Base-by-base conservation (phyloP, 179 eudicot species). In the Drosera spatulata region DNA sequence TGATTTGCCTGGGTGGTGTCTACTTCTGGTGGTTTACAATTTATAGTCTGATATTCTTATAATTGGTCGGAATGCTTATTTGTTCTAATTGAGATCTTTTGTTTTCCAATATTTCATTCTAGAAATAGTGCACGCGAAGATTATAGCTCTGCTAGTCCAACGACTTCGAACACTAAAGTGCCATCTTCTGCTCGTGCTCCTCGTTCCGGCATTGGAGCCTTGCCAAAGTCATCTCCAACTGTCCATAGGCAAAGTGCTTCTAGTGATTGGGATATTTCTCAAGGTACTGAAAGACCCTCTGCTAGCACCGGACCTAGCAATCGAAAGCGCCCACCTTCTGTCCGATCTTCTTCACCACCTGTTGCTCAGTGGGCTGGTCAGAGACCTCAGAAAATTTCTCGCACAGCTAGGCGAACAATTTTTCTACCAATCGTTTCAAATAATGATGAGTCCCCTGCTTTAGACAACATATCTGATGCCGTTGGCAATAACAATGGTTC, bases 331-430 rank as follows among this genome's bases (percentile, higher is more conserved):
- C 61, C 81, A 14, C 63, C 80, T 54, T 71, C 85, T 65, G 66
- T 69, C n/a, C 80, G 79, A 55, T 73, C 84, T 68, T 67, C 85
- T 43, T 85, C 88, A 53, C 86, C 85, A 56, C 82, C 82, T 66
- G 86, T 77, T 53, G 70, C 71, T n/a, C 85, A 75, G n/a, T 80
- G 88, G 88, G 76, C 76, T 51, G 71, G 80, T 62, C 87, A 79
- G 65, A 78, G 83, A 66, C 85, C 83, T 62, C 93, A 74, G 60
- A 85, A 85, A 74, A 85, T 73, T 13, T 79, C 87, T 14, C 82
- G 86, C 41, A 66, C 84, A 6, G 85, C 93, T 57, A 80, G 86
- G 71, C 77, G 85, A 69, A 78, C 79, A 53, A 82, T 72, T 63
- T 75, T 80, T 44, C 65, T 75, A 58, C 85, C 88, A 47, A 75